phyloP scores from a whole-genome alignment of 2,329 filamentous ascomycete genomes.

The Fusarium begoniae region DNA sequence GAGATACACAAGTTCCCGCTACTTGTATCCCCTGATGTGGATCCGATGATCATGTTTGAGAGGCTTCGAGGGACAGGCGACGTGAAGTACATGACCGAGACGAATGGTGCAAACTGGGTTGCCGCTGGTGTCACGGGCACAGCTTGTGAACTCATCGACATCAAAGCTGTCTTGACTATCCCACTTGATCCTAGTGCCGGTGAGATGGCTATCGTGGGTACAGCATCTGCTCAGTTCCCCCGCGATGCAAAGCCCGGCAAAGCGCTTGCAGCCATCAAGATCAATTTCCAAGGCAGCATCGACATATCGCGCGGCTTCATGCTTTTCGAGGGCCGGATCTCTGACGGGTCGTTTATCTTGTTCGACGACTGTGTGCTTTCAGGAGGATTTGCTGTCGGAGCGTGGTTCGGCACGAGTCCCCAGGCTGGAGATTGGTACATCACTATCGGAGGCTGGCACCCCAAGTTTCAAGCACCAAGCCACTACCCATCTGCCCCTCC shows the following conservation, averaged over 20 bases:
- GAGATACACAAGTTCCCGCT: not conserved
- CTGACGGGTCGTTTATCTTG: not conserved
- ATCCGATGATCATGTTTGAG: not conserved
- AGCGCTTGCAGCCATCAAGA: not conserved
- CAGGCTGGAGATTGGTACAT: not conserved
- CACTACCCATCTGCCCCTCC: too few species aligned
- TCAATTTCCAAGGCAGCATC: not conserved
- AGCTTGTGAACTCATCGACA: not conserved
- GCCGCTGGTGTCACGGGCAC: not conserved
- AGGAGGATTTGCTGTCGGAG: not conserved
- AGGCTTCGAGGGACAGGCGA: not conserved
- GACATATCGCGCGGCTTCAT: not conserved
- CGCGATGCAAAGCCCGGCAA: not conserved
- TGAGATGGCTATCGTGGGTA: not conserved
- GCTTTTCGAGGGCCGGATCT: not conserved
- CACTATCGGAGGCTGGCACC: too few species aligned
- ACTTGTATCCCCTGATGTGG: not conserved
- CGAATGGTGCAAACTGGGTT: not conserved
- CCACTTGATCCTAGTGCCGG: not conserved
- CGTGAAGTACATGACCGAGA: not conserved
- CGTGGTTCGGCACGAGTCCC: not conserved
- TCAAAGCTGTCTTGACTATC: not conserved
- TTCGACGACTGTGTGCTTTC: too few species aligned
- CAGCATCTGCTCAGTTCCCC: not conserved
- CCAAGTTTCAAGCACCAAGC: too few species aligned